Base-by-base conservation (phyloP, 2,329 filamentous ascomycete species). In the Fusarium scirpi region DNA sequence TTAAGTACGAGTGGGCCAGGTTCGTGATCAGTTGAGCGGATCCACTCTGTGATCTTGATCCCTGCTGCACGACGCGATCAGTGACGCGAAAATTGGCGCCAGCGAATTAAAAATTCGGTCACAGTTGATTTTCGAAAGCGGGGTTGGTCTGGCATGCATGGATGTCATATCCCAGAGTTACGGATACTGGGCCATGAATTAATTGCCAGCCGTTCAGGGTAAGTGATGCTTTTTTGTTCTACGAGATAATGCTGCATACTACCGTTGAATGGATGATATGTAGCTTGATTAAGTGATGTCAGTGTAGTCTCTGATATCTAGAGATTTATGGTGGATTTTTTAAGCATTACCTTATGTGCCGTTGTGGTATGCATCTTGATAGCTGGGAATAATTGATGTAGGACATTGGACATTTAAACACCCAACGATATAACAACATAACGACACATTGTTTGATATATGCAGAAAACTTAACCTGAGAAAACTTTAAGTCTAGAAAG, bases 1-100 rank as follows among this genome's bases (percentile, higher is more conserved):
- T 82, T 82, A 81, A 81, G 79, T 82, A 82, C 73, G 72, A 71
- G 78, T 78, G 77, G 79, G 76, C 78, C 78, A 71, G 67, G 71
- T 71, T 73, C 74, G 76, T 78, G 78, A 81, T 82, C 79, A 81
- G 77, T 79, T 76, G 64, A 27, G 16, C 22, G n/a, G 72, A 54
- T 64, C 72, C 67, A 62, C 54, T 70, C 47, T 55, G 55, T 70
- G 67, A 71, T 66, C 61, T 54, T 54, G 20, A 63, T 63, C 72
- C 73, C 34, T 74, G 72, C 45, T n/a, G 29, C n/a, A 20, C 52
- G 72, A 76, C 74, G 72, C 74, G 74, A 72, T 74, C 63, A 58
- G 48, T 41, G 60, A 70, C 72, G 71, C 67, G 63, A 66, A 60
- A 65, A 43, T 59, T 58, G 54, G 43, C 62, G 47, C 47, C 34